Evolutionary conservation across 192 early-diverging fungal genomes (phyloP).

Genomic region (Coemansia reversa): DNA sequence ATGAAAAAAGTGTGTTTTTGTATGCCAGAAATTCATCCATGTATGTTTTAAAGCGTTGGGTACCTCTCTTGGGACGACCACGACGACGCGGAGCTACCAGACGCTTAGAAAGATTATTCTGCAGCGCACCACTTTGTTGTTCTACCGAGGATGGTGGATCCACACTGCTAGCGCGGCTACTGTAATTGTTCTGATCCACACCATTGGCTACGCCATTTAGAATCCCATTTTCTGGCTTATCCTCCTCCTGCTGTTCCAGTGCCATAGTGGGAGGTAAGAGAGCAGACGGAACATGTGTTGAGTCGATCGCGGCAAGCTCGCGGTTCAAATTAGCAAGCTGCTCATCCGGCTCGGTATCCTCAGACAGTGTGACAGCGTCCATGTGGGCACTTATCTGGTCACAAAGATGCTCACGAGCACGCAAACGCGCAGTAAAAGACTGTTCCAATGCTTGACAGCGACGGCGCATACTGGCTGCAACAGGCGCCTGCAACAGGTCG

Average conservation of each 20-base stretch:
- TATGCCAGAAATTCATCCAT: slow-evolving; percentile 41
- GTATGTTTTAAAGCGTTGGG: slow-evolving; percentile 12
- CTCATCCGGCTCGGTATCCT: slow-evolving; percentile 3
- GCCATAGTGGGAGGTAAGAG: slow-evolving; percentile 30
- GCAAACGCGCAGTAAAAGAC: slow-evolving; percentile 20
- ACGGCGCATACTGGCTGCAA: slow-evolving; percentile 59
- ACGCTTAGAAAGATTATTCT: slow-evolving; percentile 7
- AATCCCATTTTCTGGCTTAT: not conserved
- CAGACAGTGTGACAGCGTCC: not conserved
- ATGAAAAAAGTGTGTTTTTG: slow-evolving; percentile 18
- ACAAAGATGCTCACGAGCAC: slow-evolving; percentile 24
- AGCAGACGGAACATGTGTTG: slow-evolving; percentile 11
- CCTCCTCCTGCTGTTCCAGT: not conserved
- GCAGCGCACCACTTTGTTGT: not conserved
- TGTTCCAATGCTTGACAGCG: slow-evolving; percentile 52
- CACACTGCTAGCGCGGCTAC: slow-evolving; percentile 38
- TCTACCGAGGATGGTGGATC: slow-evolving; percentile 28
- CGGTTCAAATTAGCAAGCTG: slow-evolving; percentile 11
- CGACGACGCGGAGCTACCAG: slow-evolving; percentile 14
- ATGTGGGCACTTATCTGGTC: slow-evolving; percentile 23
- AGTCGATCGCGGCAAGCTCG: slow-evolving; percentile 29
- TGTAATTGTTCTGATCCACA: slow-evolving; percentile 3
- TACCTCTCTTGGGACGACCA: slow-evolving; percentile 30
- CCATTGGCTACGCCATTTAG: not conserved
- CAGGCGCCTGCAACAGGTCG: slow-evolving; percentile 45